These are phyloP conservation scores for Acacia concinna DNA, from an alignment of 331 rosid species.

Conservation along the genomic window DNA sequence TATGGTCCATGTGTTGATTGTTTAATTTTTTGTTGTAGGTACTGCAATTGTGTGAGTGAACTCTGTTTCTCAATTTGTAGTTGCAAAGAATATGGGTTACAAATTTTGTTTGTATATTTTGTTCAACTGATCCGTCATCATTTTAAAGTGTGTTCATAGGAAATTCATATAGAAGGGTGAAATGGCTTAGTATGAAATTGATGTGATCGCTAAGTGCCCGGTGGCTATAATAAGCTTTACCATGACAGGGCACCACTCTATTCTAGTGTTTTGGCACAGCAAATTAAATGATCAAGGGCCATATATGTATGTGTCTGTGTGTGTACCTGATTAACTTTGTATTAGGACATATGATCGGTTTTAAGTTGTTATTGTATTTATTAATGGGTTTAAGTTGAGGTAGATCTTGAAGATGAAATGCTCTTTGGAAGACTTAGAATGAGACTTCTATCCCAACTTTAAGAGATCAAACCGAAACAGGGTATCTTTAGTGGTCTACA, in stretches of 20 bases:
- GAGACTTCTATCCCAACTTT: no score
- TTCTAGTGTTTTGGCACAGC: background rate
- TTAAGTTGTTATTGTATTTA: background rate
- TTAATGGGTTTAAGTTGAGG: background rate
- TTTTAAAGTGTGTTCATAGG: background rate
- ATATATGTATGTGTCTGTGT: background rate
- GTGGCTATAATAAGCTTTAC: no score
- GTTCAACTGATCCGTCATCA: no score
- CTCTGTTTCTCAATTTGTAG: background rate
- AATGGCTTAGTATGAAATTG: background rate
- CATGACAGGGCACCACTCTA: no score
- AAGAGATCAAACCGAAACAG: no score
- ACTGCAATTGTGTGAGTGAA: no score
- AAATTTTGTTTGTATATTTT: no score
- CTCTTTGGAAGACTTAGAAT: no score
- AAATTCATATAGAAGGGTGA: background rate
- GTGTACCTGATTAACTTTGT: background rate
- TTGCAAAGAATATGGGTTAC: background rate
- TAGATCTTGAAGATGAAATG: background rate
- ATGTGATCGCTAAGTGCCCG: background rate
- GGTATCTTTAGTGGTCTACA: no score
- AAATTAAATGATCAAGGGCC: background rate
- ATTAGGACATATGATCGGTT: background rate
- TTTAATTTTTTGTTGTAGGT: conserved; percentile 53
- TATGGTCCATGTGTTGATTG: conserved; percentile 22